Conservation (phyloP, 2,329 filamentous ascomycete species). For the Calonectria pauciramosa region DNA sequence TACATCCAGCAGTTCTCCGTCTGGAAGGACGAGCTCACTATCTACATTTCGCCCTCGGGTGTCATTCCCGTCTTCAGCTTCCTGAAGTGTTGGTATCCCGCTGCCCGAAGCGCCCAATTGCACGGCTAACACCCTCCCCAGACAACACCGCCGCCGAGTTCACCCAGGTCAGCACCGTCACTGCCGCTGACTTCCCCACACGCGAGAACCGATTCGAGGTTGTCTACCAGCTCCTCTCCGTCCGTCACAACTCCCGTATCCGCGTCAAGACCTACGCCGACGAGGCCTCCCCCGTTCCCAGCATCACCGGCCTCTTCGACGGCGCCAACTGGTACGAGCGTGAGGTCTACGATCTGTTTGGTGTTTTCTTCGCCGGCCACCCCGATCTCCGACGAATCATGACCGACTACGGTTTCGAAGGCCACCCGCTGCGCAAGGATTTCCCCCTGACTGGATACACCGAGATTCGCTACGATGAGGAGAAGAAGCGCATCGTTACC, state of each 20-base stretch:
- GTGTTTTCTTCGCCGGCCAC: conserved; percentile 96
- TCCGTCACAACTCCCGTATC: conserved; percentile 96
- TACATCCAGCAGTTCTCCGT: conserved; percentile 99
- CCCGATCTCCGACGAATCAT: conserved; percentile 97
- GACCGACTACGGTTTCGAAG: conserved; percentile 99
- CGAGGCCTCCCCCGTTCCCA: conserved; percentile 93
- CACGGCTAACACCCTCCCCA: conserved; percentile 46
- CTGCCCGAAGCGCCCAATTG: conserved; percentile 5
- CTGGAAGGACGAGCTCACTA: conserved; percentile 98
- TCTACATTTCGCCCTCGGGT: conserved; percentile 90
- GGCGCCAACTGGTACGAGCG: conserved; percentile 99
- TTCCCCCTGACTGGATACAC: conserved; percentile 99
- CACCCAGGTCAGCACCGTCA: conserved; percentile 93
- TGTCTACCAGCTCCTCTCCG: conserved; percentile 96
- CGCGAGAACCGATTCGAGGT: conserved; percentile 97
- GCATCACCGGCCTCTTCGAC: conserved; percentile 87
- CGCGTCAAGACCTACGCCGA: conserved; percentile 99
- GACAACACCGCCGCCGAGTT: conserved; percentile 98
- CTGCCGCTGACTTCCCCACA: conserved; percentile 95
- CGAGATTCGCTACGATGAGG: conserved; percentile 97
- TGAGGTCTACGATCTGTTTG: conserved; percentile 97
- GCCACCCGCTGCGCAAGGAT: conserved; percentile 96
- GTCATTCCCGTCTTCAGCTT: conserved; percentile 94
- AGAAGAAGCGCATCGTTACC: conserved; percentile 99
- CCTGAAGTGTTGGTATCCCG: conserved; percentile 76